A percentile compares a stretch with the other conserved stretches of the same genome.
Evolutionary conservation across 352 stramenopile genomes (phyloP).

Genomic region (Phytopythium sindhum): DNA sequence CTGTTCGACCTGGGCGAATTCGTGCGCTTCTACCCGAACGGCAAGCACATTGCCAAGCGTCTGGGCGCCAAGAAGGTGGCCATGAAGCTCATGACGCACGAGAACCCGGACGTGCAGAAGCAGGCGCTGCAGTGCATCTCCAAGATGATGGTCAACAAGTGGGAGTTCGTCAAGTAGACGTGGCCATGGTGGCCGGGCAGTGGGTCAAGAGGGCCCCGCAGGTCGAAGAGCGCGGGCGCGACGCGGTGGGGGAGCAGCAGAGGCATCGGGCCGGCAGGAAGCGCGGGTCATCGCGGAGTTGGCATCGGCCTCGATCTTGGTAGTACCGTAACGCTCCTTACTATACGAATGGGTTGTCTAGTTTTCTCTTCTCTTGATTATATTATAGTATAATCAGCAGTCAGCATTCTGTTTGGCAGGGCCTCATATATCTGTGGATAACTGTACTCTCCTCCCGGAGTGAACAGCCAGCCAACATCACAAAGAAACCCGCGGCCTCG

Average conservation of each 20-base stretch:
- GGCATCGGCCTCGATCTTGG: background rate
- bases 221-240: background rate
- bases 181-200: too few species aligned
- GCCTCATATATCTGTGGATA: background rate
- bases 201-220: background rate
- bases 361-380: background rate
- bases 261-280: too few species aligned
- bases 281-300: too few species aligned
- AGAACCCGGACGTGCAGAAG: slow-evolving; percentile 96
- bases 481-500: background rate
- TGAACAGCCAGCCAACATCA: background rate
- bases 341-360: background rate
- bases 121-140: slow-evolving; percentile 97
- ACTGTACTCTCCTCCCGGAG: background rate
- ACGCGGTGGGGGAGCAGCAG: background rate
- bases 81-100: slow-evolving; percentile 97
- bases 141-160: slow-evolving; percentile 99
- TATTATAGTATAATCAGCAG: background rate
- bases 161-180: slow-evolving; percentile 91
- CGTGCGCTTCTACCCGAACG: slow-evolving; percentile 97
- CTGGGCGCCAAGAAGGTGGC: slow-evolving; percentile 96
- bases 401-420: background rate
- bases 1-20: slow-evolving; percentile 98
- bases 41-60: slow-evolving; percentile 93
- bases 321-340: background rate